Evolutionary conservation across 2,329 filamentous ascomycete species (phyloP).

Genomic region (Fusarium newnesense): DNA sequence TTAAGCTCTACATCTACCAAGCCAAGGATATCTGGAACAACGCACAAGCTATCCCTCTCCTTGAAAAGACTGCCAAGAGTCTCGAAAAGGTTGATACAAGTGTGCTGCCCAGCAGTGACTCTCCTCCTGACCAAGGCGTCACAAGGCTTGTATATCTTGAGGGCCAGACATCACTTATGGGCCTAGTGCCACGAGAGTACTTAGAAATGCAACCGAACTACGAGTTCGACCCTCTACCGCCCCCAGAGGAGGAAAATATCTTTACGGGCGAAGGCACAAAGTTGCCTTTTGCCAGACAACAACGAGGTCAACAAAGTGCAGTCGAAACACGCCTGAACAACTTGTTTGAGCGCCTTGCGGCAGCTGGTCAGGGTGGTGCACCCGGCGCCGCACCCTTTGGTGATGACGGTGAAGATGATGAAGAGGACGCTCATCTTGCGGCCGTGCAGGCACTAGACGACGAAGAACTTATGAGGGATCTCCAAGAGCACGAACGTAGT

Average conservation of each 20-base stretch:
- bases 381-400: conserved; percentile 12
- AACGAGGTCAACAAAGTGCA: conserved; percentile 20
- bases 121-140: conserved; percentile 58
- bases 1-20: conserved; percentile 78
- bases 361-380: conserved; percentile 12
- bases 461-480: conserved; percentile 47
- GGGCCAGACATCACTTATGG: conserved; percentile 76
- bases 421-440: conserved; percentile 43
- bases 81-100: conserved; percentile 56
- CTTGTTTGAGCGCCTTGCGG: conserved; percentile 39
- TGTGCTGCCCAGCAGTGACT: conserved; percentile 53
- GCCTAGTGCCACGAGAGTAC: conserved; percentile 72
- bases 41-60: conserved; percentile 72
- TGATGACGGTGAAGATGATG: conserved; percentile 37
- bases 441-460: conserved; percentile 40
- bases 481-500: conserved; percentile 44
- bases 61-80: conserved; percentile 75
- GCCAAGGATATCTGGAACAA: conserved; percentile 90
- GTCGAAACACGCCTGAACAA: conserved; percentile 45
- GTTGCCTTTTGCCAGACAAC: conserved; percentile 26
- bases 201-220: conserved; percentile 74
- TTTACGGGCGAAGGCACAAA: conserved; percentile 39
- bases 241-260: conserved; percentile 63
- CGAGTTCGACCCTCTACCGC: conserved; percentile 85
- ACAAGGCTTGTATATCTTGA: conserved; percentile 84